A percentile compares a stretch with the other conserved stretches of the same genome.
These are phyloP conservation scores for Tetrahymena thermophila DNA, from an alignment of 73 alveolate genomes.

Conservation along the genomic window DNA sequence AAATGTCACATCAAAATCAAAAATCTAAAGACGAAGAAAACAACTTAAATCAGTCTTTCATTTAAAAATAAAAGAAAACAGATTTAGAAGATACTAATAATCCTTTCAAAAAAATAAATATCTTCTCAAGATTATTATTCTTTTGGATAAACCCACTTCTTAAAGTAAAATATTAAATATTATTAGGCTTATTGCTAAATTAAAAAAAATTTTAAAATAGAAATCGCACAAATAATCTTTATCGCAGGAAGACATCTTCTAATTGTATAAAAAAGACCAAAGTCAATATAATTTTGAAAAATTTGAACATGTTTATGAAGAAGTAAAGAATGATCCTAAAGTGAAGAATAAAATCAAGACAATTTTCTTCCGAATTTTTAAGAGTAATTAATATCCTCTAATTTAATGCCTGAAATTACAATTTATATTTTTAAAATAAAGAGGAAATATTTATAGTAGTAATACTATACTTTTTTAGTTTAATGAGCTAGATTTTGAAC, in stretches of 20 bases:
- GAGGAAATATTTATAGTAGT: background rate
- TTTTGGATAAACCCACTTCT: background rate
- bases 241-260: background rate
- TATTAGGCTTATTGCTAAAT: background rate
- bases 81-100: background rate
- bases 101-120: background rate
- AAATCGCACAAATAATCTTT: background rate
- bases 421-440: background rate
- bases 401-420: background rate
- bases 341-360: background rate
- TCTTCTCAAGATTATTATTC: background rate
- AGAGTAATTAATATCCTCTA: background rate
- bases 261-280: background rate
- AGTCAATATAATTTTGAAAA: background rate
- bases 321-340: background rate
- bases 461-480: background rate
- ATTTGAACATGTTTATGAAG: background rate
- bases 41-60: background rate
- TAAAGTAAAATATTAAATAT: background rate
- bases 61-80: background rate
- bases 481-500: background rate
- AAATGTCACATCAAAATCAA: background rate
- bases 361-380: background rate
- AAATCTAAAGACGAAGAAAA: background rate
- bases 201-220: background rate